Base-by-base conservation (phyloP, 352 stramenopile genomes). In the Salisapilia sapeloensis region DNA sequence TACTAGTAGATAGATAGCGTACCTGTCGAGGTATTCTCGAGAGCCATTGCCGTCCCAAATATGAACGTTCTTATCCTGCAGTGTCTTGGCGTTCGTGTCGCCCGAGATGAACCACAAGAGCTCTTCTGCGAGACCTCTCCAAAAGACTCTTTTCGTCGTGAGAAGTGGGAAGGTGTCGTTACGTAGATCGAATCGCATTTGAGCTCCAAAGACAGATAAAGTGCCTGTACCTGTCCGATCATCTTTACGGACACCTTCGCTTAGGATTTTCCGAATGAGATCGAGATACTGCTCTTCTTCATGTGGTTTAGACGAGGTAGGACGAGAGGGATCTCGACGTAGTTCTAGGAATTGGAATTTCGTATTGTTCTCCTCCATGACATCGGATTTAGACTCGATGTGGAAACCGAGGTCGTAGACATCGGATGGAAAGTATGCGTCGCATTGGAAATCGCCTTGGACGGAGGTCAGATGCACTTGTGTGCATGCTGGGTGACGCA, bases 21-120 rank as follows among this genome's bases (percentile, higher is more conserved):
- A 31, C 26, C 46, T 84, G 46, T 95, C 80, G 8, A 97, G 49
- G 45, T 91, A 97, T 44, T 98, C 93, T 5, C 92, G 72, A 2
- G 86, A 98, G 21, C 89, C 94, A 62, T 99, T 99, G 24, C 95
- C 94, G 56, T 99, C 95, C 96, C 96, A 99, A 47, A 99, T 99
- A 48, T 98, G 94, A 53, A 99, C 97, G 42, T 95, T 66, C 61
- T 99, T 98, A 38, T 96, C 83, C 52, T 90, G 64, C 4, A 99
- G 58, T 28, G 92, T 83, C 51, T 97, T 96, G 4, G 90, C 91
- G 50, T 92, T 97, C 14, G 93, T 99, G 44, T 91, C 83, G n/a
- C 95, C 95, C 29, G 67, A 76, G 46, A 99, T 86, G 56, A 99
- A 99, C 95, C 95, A 99, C 24, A 99, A 58, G 22, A 99, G 59